Percentiles rank a stretch among this genome's conserved stretches.
Conservation (phyloP, 2,329 filamentous ascomycete genomes). For the Calonectria montana region DNA sequence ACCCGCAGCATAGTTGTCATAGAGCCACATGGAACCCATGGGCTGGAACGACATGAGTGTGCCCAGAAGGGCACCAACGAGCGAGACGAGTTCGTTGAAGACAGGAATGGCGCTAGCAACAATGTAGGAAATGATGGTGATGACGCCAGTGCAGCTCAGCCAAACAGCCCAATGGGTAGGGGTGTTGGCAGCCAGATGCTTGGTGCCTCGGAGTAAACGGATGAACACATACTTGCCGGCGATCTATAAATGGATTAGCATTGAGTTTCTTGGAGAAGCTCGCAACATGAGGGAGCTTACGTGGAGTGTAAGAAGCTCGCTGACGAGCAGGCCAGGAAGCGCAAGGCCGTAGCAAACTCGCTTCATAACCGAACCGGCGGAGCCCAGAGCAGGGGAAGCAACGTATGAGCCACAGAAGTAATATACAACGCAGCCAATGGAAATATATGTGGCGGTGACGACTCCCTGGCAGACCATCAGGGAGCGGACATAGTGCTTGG, state of each 20-base stretch:
- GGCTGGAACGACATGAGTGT: constrained; percentile 41
- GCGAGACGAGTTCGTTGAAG: constrained; percentile 33
- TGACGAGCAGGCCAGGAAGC: constrained; percentile 44
- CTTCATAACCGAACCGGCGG: constrained; percentile 55
- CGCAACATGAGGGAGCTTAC: not conserved
- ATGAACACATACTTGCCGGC: constrained; percentile 14
- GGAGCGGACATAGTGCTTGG: constrained; percentile 39
- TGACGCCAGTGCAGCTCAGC: constrained; percentile 28
- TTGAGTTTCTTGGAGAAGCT: not conserved
- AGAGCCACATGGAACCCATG: constrained; percentile 40
- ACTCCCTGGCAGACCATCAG: constrained; percentile 41
- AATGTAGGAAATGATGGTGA: constrained; percentile 34
- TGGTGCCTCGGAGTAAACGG: constrained; percentile 7
- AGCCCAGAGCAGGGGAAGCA: constrained; percentile 59
- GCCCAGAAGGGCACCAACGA: constrained; percentile 41
- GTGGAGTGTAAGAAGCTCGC: not conserved
- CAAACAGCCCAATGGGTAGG: constrained; percentile 6
- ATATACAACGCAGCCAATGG: constrained; percentile 55
- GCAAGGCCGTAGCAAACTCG: constrained; percentile 56
- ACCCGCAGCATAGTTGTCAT: constrained; percentile 31
- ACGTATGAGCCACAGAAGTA: constrained; percentile 59
- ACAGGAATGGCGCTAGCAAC: constrained; percentile 38
- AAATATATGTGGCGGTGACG: constrained; percentile 47
- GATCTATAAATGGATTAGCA: constrained; percentile 38
- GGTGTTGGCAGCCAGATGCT: constrained; percentile 15